A percentile compares a stretch with the other conserved stretches of the same genome.
phyloP scores from a whole-genome alignment of 495 filamentous ascomycete species.

The Parathielavia hyrcaniae region DNA sequence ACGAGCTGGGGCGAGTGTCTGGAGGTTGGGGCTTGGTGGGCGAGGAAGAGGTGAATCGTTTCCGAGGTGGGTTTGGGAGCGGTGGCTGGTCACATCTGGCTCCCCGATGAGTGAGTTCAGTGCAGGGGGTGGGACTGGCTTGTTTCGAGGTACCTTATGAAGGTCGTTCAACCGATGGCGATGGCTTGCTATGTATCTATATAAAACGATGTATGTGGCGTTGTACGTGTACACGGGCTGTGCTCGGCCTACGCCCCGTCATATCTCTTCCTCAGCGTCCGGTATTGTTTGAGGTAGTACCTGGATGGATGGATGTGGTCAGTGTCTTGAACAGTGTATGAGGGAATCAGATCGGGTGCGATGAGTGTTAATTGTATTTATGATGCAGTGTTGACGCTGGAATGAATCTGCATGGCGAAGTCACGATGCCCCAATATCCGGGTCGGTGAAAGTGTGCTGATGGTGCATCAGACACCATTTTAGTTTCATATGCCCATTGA shows the following conservation, averaged over 20 bases:
- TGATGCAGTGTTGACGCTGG: too few relatives aligned
- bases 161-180: background rate
- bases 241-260: slow-evolving; percentile 32
- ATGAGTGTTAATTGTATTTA: background rate
- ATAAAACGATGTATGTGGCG: background rate
- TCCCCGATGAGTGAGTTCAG: too few relatives aligned
- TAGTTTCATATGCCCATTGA: too few relatives aligned
- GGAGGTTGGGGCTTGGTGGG: slow-evolving; percentile 95
- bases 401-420: too few relatives aligned
- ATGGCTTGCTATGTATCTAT: background rate
- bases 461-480: too few relatives aligned
- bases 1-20: slow-evolving; percentile 82
- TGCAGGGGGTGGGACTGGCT: too few relatives aligned
- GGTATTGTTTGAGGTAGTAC: slow-evolving; percentile 92
- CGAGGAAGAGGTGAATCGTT: slow-evolving; percentile 28
- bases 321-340: background rate
- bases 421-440: too few relatives aligned
- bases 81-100: too few relatives aligned
- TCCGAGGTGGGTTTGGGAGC: background rate
- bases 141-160: too few relatives aligned
- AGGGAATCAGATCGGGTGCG: background rate
- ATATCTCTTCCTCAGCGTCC: slow-evolving; percentile 80
- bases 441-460: too few relatives aligned
- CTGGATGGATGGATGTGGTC: slow-evolving; percentile 39
- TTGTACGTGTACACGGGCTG: background rate